Evolutionary conservation across 2,329 filamentous ascomycete species (phyloP), one percentile per base, ranked within the genome.

Genomic region (Ophiocordyceps unilateralis): DNA sequence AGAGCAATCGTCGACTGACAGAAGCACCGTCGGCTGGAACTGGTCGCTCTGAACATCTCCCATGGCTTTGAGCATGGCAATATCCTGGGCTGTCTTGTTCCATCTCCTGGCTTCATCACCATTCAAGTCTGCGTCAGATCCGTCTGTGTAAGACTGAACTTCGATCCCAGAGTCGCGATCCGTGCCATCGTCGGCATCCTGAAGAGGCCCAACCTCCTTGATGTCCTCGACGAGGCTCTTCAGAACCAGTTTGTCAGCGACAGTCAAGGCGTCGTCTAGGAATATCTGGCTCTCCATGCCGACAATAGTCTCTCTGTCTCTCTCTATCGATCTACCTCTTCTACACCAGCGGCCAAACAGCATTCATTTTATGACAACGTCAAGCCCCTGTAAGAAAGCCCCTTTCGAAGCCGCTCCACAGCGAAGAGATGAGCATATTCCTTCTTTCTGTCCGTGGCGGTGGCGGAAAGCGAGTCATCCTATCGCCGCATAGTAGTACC

Each of bases 11-110:
- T 71, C 68, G 42, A 59, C 51, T 1, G 58, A 59, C 6, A 58
- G 62, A 49, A 71, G 59, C 34, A 71, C 61, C 4, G 62, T 65
- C 4, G 68, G 66, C 50, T 70, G 65, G 46, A 70, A 71, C 7
- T 56, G 52, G 39, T 54, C 37, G 48, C 58, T 56, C 11, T 45
- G 41, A 4, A 65, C 64, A 50, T 70, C 55, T 46, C 67, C 67
- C 45, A 64, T 54, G 23, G 58, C 61, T 43, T 56, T 58, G 46
- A 72, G 59, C 23, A 50, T 51, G 20, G 53, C 53, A 6, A 67
- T 56, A 14, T 50, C 46, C 9, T 32, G 22, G n/a, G 34, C 41
- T 5, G 41, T 42, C 11, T 26, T 19, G 23, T 12, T 23, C 14
- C 12, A 12, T 26, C 5, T 14, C 26, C 12, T 11, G 23, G 20